phyloP scores from a whole-genome alignment of 352 stramenopile genomes.

The Thalassiosira sp. region DNA sequence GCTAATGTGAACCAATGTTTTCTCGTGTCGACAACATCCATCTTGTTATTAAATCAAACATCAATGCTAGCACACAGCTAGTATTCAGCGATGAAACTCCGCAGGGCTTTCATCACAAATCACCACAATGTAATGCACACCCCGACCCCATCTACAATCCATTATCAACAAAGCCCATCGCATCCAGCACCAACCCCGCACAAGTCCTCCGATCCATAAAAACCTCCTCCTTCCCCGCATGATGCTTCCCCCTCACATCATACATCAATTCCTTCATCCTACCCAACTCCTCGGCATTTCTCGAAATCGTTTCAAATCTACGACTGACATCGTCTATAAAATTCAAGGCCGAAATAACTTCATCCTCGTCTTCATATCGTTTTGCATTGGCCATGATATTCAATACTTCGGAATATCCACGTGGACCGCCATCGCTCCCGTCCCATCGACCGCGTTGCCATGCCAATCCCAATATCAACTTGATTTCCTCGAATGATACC shows the following conservation, averaged over 20 bases:
- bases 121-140: too few species aligned
- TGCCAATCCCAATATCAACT: slow-evolving; percentile 74
- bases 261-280: slow-evolving; percentile 41
- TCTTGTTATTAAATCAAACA: too few species aligned
- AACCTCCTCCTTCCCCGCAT: slow-evolving; percentile 25
- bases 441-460: slow-evolving; percentile 74
- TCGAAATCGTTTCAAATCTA: slow-evolving; percentile 39
- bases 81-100: too few species aligned
- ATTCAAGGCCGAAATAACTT: slow-evolving; percentile 49
- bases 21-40: too few species aligned
- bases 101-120: too few species aligned
- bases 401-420: slow-evolving; percentile 71
- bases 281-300: slow-evolving; percentile 20
- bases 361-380: slow-evolving; percentile 69
- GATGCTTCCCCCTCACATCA: slow-evolving; percentile 27
- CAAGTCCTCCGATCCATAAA: slow-evolving; percentile 56
- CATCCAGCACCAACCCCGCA: slow-evolving; percentile 71
- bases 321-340: slow-evolving; percentile 74
- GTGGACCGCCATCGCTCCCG: slow-evolving; percentile 52
- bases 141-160: too few species aligned
- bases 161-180: slow-evolving; percentile 79
- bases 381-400: slow-evolving; percentile 60
- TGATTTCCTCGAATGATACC: slow-evolving; percentile 79
- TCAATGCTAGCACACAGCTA: too few species aligned
- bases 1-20: too few species aligned